phyloP scores from a whole-genome alignment of 805 yeast species.

The Candida bentonensis region DNA sequence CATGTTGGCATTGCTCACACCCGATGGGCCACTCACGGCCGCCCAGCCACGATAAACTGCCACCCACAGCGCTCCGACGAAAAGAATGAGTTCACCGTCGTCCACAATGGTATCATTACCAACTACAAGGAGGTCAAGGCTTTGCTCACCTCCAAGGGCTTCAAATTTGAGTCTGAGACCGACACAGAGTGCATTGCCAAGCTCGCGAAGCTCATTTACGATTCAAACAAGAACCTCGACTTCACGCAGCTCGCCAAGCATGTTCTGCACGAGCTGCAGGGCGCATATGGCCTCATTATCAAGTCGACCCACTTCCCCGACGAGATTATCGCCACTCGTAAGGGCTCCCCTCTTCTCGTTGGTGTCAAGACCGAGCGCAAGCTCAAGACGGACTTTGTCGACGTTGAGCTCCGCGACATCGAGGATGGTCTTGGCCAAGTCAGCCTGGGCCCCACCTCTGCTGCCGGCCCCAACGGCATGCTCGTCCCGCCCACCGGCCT shows the following conservation, averaged over 20 bases:
- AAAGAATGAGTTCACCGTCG: conserved; percentile 72
- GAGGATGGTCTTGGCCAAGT: conserved; percentile 10
- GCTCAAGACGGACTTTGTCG: conserved; percentile 94
- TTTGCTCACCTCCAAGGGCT: conserved; percentile 66
- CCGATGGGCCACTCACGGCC: conserved; percentile 99
- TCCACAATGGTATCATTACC: conserved; percentile 97
- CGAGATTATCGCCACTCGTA: conserved; percentile 92
- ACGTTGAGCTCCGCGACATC: conserved; percentile 84
- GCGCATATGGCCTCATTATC: conserved; percentile 92
- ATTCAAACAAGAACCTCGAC: conserved; percentile 69
- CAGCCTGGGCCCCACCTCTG: conserved; percentile 9
- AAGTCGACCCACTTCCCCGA: conserved; percentile 88
- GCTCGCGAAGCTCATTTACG: conserved; percentile 81
- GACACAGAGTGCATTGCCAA: conserved; percentile 98
- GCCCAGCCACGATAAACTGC: conserved; percentile 71
- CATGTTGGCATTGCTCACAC: conserved; percentile 98
- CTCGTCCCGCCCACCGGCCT: conserved; percentile 37
- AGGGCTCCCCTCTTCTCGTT: conserved; percentile 92
- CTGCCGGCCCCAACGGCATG: conserved; percentile 11
- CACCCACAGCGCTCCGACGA: conserved; percentile 93
- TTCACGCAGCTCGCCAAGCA: conserved; percentile 87
- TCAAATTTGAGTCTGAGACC: conserved; percentile 76
- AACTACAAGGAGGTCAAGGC: conserved; percentile 86
- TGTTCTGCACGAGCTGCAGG: conserved; percentile 85
- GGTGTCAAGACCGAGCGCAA: conserved; percentile 93